phyloP scores from a whole-genome alignment of 768 basidiomycete species.

The Trametes gibbosa region DNA sequence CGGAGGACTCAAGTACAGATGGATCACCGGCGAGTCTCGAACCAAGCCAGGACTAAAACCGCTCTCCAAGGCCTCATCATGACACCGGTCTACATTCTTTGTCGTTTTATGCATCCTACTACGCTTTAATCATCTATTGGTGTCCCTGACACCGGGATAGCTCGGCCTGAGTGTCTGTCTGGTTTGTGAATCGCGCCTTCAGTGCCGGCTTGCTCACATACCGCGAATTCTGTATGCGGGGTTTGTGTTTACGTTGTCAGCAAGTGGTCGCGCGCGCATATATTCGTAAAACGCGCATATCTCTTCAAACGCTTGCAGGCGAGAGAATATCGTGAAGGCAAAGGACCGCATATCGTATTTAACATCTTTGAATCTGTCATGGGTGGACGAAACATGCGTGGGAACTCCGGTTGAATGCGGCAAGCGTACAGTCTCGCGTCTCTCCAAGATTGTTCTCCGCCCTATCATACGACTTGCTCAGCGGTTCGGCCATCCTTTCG shows the following conservation, averaged over 20 bases:
- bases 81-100: background rate
- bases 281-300: background rate
- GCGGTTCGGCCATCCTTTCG: background rate
- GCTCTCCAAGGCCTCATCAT: slow-evolving; percentile 5
- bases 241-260: too few species aligned
- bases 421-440: background rate
- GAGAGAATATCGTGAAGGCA: too few species aligned
- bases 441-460: background rate
- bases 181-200: too few species aligned
- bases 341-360: too few species aligned
- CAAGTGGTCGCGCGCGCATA: too few species aligned
- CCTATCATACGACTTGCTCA: slow-evolving; percentile 1
- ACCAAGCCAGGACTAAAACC: slow-evolving; percentile 13
- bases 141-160: background rate
- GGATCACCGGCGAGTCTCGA: slow-evolving; percentile 59
- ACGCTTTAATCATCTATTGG: background rate
- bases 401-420: slow-evolving; percentile 8
- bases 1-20: slow-evolving; percentile 73
- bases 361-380: too few species aligned
- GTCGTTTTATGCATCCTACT: background rate
- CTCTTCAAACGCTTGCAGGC: background rate
- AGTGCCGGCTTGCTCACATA: too few species aligned
- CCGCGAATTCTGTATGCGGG: too few species aligned
- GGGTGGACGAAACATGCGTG: slow-evolving; percentile 10
- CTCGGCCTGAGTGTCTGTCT: too few species aligned